Evolutionary conservation across 2,329 filamentous ascomycete species (phyloP).

Genomic region (Pseudogymnoascus sp.): DNA sequence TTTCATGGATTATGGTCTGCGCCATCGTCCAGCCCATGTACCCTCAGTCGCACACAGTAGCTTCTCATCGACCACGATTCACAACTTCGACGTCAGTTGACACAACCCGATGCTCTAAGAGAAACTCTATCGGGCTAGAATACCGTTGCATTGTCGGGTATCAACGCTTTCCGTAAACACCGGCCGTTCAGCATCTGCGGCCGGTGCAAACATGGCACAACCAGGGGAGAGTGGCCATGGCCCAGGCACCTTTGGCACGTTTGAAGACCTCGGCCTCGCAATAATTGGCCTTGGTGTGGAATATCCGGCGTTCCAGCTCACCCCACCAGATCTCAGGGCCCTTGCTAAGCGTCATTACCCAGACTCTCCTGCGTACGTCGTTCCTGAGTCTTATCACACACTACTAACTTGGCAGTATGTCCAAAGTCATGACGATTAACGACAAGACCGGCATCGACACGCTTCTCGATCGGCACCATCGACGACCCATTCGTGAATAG

Average conservation of each 20-base stretch:
- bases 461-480: conserved; percentile 52
- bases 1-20: not conserved
- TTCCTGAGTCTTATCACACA: not conserved
- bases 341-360: conserved; percentile 50
- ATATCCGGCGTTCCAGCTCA: conserved; percentile 50
- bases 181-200: not conserved
- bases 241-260: conserved; percentile 10
- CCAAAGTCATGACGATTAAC: conserved; percentile 55
- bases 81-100: not conserved
- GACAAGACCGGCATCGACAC: conserved; percentile 55
- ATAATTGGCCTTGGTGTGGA: conserved; percentile 50
- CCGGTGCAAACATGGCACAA: not conserved
- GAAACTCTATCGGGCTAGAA: not conserved
- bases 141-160: not conserved
- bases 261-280: conserved; percentile 47
- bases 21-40: not conserved
- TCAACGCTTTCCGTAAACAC: not conserved
- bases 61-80: not conserved
- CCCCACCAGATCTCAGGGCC: conserved; percentile 40
- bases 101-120: not conserved
- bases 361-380: conserved; percentile 47
- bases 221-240: not conserved
- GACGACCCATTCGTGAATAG: conserved; percentile 55
- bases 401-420: conserved; percentile 38
- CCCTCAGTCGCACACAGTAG: not conserved